Base-by-base conservation (phyloP, 139 green algal species). In the Chlorella sp. region DNA sequence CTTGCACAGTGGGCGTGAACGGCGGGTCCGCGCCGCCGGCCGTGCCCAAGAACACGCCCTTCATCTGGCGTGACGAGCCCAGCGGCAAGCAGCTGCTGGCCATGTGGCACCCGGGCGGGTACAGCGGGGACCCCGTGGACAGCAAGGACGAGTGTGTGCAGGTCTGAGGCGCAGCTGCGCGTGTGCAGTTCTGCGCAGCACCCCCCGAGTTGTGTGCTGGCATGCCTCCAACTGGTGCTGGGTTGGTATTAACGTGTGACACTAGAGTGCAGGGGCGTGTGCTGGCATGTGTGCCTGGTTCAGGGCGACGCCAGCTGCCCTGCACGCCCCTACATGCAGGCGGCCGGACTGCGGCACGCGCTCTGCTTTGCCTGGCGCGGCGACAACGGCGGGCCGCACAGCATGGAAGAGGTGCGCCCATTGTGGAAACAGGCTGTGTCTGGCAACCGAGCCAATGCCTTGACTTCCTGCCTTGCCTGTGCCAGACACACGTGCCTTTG, bases 371-470 rank as follows among this genome's bases (percentile, higher is more conserved):
- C 88, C 0, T 92, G 89, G 89, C 70, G 72, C 8, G 85, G 85
- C 32, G 89, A 92, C 79, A 92, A 92, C n/a, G 78, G 44, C 17
- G 89, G 89, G 6, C 89, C 89, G 5, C 89, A 78, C 43, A 82
- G n/a, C 17, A 44, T 73, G 28, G 32, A 87, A 0, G 70, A 92
- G 89, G 86, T 87, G 43, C 22, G 30, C 26, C 7, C 17, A n/a
- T n/a, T n/a, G n/a, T n/a, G n/a, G n/a, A n/a, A n/a, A n/a, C n/a
- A n/a, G n/a, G n/a, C n/a, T n/a, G n/a, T n/a, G n/a, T n/a, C n/a
- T n/a, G n/a, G n/a, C n/a, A n/a, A n/a, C n/a, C n/a, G n/a, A n/a
- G n/a, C n/a, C n/a, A n/a, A 26, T 40, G 28, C 30, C 14, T 17
- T 6, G 22, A 28, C 16, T 28, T 24, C 19, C n/a, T 36, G 2